Conservation (phyloP, 2,329 filamentous ascomycete species). For the Penicillium crustosum region DNA sequence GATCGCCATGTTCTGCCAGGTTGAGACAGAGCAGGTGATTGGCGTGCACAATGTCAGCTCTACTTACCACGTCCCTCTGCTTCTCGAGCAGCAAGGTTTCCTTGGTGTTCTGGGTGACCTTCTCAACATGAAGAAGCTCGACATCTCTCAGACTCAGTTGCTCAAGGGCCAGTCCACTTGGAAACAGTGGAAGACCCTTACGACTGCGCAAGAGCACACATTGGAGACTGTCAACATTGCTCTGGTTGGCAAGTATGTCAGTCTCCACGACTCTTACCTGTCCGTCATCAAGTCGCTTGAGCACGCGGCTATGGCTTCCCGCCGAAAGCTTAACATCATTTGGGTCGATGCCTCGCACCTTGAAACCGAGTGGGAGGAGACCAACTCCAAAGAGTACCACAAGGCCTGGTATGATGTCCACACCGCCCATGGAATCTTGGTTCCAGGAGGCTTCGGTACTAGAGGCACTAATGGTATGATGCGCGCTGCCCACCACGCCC, state of each 20-base stretch:
- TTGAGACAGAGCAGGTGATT: conserved; percentile 80
- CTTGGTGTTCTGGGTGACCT: conserved; percentile 63
- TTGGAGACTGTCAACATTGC: conserved; percentile 74
- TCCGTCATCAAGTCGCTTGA: conserved; percentile 70
- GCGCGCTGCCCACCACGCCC: conserved; percentile 75
- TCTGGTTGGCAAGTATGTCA: conserved; percentile 90
- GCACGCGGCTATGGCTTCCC: conserved; percentile 16
- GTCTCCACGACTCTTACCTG: conserved; percentile 81
- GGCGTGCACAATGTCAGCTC: conserved; percentile 83
- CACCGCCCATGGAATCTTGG: conserved; percentile 57
- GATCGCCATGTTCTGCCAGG: conserved; percentile 84
- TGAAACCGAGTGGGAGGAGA: conserved; percentile 68
- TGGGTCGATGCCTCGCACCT: conserved; percentile 85
- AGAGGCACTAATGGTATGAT: conserved; percentile 91
- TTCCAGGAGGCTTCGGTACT: conserved; percentile 75
- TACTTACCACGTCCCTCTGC: conserved; percentile 88
- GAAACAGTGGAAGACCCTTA: conserved; percentile 73
- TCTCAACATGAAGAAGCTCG: conserved; percentile 55
- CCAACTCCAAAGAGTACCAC: conserved; percentile 72
- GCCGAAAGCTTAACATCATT: conserved; percentile 50
- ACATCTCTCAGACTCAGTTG: conserved; percentile 53
- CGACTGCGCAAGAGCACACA: conserved; percentile 64
- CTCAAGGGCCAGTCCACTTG: conserved; percentile 69
- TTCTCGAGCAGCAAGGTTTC: conserved; percentile 81
- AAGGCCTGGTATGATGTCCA: conserved; percentile 81